phyloP scores from a whole-genome alignment of 345 rosid genomes.

The Eucalyptus urophylla region DNA sequence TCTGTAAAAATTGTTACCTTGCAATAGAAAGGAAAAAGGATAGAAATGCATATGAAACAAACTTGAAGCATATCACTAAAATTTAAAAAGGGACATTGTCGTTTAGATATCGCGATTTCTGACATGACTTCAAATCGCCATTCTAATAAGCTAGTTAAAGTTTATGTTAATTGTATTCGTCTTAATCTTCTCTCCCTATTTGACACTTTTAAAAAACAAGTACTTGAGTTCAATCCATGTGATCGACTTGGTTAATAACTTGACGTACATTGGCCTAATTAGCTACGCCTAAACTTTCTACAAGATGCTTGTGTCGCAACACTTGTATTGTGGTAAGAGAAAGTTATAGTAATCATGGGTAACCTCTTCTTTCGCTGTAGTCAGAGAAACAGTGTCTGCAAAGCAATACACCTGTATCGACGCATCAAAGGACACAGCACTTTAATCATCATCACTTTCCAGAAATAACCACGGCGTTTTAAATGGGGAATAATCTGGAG shows the following conservation, averaged over 20 bases:
- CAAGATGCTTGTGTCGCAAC: neutral
- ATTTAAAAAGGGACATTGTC: rapidly evolving
- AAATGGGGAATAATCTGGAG: neutral
- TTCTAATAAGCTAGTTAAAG: neutral
- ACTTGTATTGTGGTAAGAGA: neutral
- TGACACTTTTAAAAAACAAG: neutral
- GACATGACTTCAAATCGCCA: neutral
- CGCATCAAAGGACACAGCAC: neutral
- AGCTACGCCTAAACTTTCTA: neutral
- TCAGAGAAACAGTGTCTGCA: neutral
- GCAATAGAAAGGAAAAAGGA: neutral
- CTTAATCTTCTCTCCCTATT: neutral
- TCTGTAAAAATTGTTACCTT: neutral
- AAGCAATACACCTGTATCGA: neutral
- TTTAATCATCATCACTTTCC: neutral
- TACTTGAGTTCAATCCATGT: neutral
- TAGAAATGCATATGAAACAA: neutral
- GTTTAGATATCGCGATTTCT: neutral
- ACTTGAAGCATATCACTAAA: neutral
- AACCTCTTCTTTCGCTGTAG: neutral
- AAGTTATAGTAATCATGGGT: neutral
- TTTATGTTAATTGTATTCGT: neutral
- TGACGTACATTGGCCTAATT: neutral
- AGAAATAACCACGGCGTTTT: neutral
- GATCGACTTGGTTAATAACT: neutral